Conservation (phyloP, 2,329 filamentous ascomycete species). For the Bipolaris zeicola region DNA sequence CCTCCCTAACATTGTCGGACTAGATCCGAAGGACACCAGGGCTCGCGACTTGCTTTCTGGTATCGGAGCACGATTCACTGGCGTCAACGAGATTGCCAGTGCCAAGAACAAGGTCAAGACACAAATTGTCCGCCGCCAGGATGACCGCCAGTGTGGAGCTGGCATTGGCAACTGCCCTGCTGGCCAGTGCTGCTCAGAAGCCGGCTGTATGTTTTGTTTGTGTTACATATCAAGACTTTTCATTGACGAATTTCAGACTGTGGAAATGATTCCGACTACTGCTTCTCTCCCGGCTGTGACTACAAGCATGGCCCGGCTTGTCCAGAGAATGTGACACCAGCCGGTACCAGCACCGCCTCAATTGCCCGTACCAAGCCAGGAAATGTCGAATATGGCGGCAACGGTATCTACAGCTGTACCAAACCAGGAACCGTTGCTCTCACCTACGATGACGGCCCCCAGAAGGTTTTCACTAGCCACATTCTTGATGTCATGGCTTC, state of each 20-base stretch:
- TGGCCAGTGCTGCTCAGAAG: slow-evolving; percentile 44
- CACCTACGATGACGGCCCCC: slow-evolving; percentile 70
- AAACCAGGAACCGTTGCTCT: slow-evolving; percentile 64
- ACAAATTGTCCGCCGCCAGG: slow-evolving; percentile 35
- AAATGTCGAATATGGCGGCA: slow-evolving; percentile 61
- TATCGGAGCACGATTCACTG: slow-evolving; percentile 33
- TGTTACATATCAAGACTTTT: background rate
- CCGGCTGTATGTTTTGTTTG: slow-evolving; percentile 33
- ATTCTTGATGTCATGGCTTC: slow-evolving; percentile 65
- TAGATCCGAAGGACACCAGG: slow-evolving; percentile 45
- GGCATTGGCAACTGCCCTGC: slow-evolving; percentile 37
- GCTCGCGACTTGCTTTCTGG: slow-evolving; percentile 40
- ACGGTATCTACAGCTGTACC: slow-evolving; percentile 61
- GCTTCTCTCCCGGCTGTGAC: slow-evolving; percentile 66
- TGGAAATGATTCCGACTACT: slow-evolving; percentile 61
- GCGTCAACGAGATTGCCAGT: slow-evolving; percentile 24
- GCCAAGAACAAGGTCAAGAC: slow-evolving; percentile 17
- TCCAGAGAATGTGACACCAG: slow-evolving; percentile 62
- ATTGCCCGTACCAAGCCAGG: slow-evolving; percentile 61
- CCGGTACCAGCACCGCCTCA: slow-evolving; percentile 61
- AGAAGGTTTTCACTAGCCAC: slow-evolving; percentile 63
- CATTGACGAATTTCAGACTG: slow-evolving; percentile 50
- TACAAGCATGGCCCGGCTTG: slow-evolving; percentile 66
- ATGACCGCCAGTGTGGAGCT: slow-evolving; percentile 43
- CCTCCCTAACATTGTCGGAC: slow-evolving; percentile 42